Base-by-base conservation (phyloP, 2,329 filamentous ascomycete species). In the Tolypocladium album region DNA sequence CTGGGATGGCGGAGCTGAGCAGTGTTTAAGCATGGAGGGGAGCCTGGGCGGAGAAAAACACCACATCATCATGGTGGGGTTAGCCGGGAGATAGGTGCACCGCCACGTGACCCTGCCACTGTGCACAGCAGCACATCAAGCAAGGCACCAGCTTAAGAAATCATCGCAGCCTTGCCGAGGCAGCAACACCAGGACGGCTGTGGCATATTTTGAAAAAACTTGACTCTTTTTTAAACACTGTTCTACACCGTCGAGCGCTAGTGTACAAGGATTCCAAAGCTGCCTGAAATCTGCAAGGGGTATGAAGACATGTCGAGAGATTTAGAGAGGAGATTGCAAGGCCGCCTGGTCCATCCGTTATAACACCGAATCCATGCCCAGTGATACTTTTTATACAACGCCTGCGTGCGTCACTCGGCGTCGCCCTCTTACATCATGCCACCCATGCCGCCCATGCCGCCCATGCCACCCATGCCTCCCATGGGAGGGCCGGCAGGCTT, bases 381-480 rank as follows among this genome's bases (percentile, higher is more conserved):
- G 64, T 55, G 53, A 61, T 64, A 64, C 63, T 67, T 66, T 39
- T 69, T 68, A 63, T 68, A 71, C 68, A 72, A 65, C 63, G 63
- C 62, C 61, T 60, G 27, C 56, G 27, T 52, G 11, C 27, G 39
- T 67, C 60, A 63, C 63, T 60, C 59, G 15, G 56, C 59, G 53
- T 58, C n/a, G 36, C 52, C 64, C 62, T 72, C 68, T 82, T 82
- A 84, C 82, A 84, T 84, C 82, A 84, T 83, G 60, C 80, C 80
- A n/a, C 81, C 82, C 82, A 85, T 82, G 31, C 82, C 81, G 12
- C 78, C 79, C 78, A 81, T 82, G 55, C 79, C 80, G 31, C 80
- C 81, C 87, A 90, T 90, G 66, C 84, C 85, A 50, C 84, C 85
- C 82, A 86, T 86, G 64, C 84, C 86, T 56, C 85, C 85, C 81